phyloP scores from a whole-genome alignment of 177 flowering plant genomes.

The Telopea speciosissima region DNA sequence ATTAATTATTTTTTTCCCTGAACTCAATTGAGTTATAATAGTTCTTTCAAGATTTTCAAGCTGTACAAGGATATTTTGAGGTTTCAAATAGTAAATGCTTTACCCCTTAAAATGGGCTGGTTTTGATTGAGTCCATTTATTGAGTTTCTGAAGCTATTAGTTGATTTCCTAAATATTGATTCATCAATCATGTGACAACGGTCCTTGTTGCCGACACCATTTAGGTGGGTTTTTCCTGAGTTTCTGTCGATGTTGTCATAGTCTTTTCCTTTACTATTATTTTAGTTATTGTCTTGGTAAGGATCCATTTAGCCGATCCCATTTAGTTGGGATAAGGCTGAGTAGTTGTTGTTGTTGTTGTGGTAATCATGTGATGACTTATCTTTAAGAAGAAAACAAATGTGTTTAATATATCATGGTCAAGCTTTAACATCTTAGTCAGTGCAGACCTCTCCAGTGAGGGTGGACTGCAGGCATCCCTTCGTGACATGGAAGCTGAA shows the following conservation, averaged over 20 bases:
- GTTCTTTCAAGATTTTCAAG: background rate
- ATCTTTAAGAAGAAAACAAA: background rate
- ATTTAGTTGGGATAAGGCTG: too few relatives aligned
- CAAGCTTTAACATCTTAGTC: background rate
- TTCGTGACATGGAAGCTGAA: constrained; percentile 49
- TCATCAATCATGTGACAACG: background rate
- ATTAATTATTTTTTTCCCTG: background rate
- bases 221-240: too few relatives aligned
- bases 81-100: background rate
- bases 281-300: too few relatives aligned
- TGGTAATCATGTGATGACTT: background rate
- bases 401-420: background rate
- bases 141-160: background rate
- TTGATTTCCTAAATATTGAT: background rate
- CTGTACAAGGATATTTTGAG: background rate
- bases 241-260: too few relatives aligned
- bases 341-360: too few relatives aligned
- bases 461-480: constrained; percentile 33
- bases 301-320: too few relatives aligned
- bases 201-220: too few relatives aligned
- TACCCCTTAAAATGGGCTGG: background rate
- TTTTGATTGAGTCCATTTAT: background rate
- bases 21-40: background rate
- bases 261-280: too few relatives aligned
- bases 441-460: constrained; percentile 67